Percentiles rank a stretch among this genome's conserved stretches.
Conservation (phyloP, 441 rosid species). For the Manihot esculenta region DNA sequence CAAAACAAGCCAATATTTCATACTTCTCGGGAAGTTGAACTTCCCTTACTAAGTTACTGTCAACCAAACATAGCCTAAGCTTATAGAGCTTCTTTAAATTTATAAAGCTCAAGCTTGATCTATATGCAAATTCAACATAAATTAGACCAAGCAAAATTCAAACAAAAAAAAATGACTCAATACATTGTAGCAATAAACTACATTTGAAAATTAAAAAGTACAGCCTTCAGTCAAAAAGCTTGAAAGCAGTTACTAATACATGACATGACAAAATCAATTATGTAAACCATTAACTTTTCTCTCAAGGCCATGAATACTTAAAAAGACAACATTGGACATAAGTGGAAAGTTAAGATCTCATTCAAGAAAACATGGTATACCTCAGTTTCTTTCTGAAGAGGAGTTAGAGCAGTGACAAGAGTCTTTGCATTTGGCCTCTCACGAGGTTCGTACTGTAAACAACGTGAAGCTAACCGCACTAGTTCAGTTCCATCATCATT, state of each 20-base stretch:
- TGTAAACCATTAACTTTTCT: neutral
- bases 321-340: neutral
- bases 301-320: neutral
- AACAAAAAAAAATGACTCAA: neutral
- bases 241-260: neutral
- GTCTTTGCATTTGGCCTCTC: slow-evolving; percentile 94
- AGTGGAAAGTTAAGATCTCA: no score
- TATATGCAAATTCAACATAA: neutral
- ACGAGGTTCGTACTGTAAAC: slow-evolving; percentile 92
- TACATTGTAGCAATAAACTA: neutral
- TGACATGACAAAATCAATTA: neutral
- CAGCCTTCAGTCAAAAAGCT: slow-evolving; percentile 7
- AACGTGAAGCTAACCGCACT: slow-evolving; percentile 87
- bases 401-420: slow-evolving; percentile 69
- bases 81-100: no score
- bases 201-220: neutral
- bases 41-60: no score
- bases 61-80: no score
- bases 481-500: slow-evolving; percentile 94
- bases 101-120: neutral
- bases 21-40: no score
- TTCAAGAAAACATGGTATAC: slow-evolving; percentile 34
- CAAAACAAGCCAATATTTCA: no score
- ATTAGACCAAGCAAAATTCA: neutral
- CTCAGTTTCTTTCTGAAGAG: slow-evolving; percentile 89